Base-by-base conservation (phyloP, 352 stramenopile genomes). In the Globisporangium spinosum region DNA sequence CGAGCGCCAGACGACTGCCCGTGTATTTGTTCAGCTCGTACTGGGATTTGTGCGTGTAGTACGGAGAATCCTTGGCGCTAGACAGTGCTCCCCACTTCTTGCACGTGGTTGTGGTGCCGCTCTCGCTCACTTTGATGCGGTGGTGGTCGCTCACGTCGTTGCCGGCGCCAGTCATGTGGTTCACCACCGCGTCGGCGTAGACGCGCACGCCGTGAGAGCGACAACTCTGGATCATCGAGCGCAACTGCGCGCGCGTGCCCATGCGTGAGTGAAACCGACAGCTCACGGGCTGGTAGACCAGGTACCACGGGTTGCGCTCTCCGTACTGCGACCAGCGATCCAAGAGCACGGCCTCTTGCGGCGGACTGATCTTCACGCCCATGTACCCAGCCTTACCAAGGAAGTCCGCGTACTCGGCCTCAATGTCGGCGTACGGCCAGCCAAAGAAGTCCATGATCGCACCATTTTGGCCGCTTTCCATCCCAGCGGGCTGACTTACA, bases 381-480 rank as follows among this genome's bases (percentile, higher is more conserved):
- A 91, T 76, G 72, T 90, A 90, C 1, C 83, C 80, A 3, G 82
- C 79, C 29, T 89, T 89, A 35, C 79, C 79, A 25, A 91, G 55
- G 61, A 89, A 89, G 40, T 82, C 73, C 3, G 67, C 53, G 62
- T 82, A 91, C 58, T 91, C 83, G n/a, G 76, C 60, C 25, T 82
- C 82, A 35, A 90, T 88, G 54, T 89, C 83, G 15, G 70, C 65
- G 63, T 88, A 88, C 22, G 83, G 80, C 83, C 82, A 90, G 7
- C 80, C 81, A 43, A 91, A 91, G 12, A 91, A 58, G 29, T 90
- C 83, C 7, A 90, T 82, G 67, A 90, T 84, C 2, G 83, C 82
- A 4, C 82, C 83, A 2, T 78, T 80, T 45, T 91, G 83, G 20
- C 83, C 82, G 17, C 68, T 58, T 17, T 82, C 75, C 61, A 85